Percentiles rank a stretch among this genome's conserved stretches.
These are phyloP conservation scores for Cadophora sp. DNA, from an alignment of 2,329 filamentous ascomycete species.

Conservation along the genomic window DNA sequence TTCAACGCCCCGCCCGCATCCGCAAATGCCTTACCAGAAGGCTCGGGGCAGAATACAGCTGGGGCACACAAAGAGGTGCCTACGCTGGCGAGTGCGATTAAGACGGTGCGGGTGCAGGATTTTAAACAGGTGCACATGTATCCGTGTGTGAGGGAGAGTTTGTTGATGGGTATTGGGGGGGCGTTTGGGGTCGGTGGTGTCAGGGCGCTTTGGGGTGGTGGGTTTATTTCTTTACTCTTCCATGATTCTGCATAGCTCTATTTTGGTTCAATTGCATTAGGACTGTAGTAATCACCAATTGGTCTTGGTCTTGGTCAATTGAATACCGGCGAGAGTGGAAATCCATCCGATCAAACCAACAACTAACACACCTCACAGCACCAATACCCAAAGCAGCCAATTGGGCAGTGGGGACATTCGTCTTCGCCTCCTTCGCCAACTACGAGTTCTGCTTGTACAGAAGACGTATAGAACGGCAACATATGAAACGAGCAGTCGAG, in stretches of 20 bases:
- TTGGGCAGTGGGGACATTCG: conserved; percentile 84
- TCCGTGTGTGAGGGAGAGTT: conserved; percentile 83
- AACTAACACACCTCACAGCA: conserved; percentile 50
- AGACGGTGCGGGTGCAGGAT: conserved; percentile 71
- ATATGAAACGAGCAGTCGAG: conserved; percentile 86
- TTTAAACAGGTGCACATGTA: conserved; percentile 76
- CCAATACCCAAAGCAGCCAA: conserved; percentile 74
- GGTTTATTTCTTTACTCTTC: conserved; percentile 19
- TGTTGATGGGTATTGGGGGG: conserved; percentile 82
- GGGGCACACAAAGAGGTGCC: conserved; percentile 42
- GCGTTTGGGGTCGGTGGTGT: conserved; percentile 79
- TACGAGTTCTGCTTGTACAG: conserved; percentile 87
- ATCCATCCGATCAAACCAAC: neutral
- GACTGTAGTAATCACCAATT: no score
- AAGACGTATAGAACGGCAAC: conserved; percentile 75
- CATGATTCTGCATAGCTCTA: no score
- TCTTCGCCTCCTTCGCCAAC: conserved; percentile 70
- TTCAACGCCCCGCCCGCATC: conserved; percentile 45
- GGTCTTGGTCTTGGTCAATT: no score
- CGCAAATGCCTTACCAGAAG: conserved; percentile 45
- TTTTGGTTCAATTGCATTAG: neutral
- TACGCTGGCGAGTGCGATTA: conserved; percentile 67
- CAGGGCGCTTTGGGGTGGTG: conserved; percentile 78
- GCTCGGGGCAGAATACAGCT: conserved; percentile 46
- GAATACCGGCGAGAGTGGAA: no score